Percentiles rank a stretch among this genome's conserved stretches.
phyloP scores from a whole-genome alignment of 805 yeast species.

The Saturnispora halmiae region DNA sequence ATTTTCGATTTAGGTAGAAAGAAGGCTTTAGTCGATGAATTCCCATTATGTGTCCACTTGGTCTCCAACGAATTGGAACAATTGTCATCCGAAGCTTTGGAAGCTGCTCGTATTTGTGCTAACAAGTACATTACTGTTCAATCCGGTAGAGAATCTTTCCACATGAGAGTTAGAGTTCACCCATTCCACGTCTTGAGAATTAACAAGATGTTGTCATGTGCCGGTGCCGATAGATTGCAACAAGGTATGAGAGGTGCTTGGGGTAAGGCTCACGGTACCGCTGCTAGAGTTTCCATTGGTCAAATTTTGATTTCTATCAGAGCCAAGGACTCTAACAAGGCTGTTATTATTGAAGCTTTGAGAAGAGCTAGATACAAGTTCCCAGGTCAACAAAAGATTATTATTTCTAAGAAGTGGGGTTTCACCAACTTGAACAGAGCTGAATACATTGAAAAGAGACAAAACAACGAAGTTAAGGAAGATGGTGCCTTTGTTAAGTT shows the following conservation, averaged over 20 bases:
- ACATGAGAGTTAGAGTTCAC: constrained; percentile 99
- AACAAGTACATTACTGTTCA: constrained; percentile 98
- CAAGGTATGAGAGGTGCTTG: constrained; percentile 99
- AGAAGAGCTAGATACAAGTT: constrained; percentile 99
- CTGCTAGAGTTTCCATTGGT: constrained; percentile 98
- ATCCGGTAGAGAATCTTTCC: constrained; percentile 99
- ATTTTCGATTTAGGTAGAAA: constrained; percentile 99
- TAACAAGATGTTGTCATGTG: constrained; percentile 99
- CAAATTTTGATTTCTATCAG: constrained; percentile 97
- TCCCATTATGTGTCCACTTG: constrained; percentile 98
- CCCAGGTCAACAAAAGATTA: constrained; percentile 99
- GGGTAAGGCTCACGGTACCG: constrained; percentile 99
- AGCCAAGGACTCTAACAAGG: constrained; percentile 98
- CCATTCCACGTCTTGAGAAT: constrained; percentile 99
- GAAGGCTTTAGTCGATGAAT: constrained; percentile 99
- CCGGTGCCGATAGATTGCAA: constrained; percentile 99
- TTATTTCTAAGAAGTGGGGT: constrained; percentile 99
- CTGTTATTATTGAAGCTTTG: constrained; percentile 94
- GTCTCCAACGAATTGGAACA: constrained; percentile 99
- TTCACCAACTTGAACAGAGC: constrained; percentile 98
- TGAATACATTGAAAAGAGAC: constrained; percentile 88
- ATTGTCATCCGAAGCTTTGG: constrained; percentile 98
- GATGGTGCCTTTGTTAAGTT: constrained; percentile 99
- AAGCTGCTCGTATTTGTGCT: constrained; percentile 99
- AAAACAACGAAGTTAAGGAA: constrained; percentile 96